Base-by-base conservation (phyloP, 495 filamentous ascomycete species). In the Hypoxylon crocopeplum region DNA sequence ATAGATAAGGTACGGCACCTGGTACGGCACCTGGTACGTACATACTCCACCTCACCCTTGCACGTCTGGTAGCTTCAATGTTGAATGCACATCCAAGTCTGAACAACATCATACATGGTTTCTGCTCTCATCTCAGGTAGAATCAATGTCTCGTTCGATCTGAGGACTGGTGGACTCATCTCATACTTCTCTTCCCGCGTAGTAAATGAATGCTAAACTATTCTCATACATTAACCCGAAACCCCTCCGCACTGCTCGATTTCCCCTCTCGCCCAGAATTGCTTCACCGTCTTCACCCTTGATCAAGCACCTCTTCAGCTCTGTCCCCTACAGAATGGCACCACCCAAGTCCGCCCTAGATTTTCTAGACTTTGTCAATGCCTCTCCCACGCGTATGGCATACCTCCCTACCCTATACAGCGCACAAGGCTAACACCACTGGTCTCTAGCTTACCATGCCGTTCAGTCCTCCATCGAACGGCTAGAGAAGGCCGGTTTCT, bases 341-440 rank as follows among this genome's bases (percentile, higher is more conserved):
- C 80, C 83, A 17, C 81, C 82, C 46, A 74, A 82, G 25, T 79
- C 85, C 46, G 92, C 90, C 45, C 76, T 89, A 75, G 90, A 92
- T 73, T 96, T 98, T 68, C 72, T 97, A 65, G 88, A 89, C 70
- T 98, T 96, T 78, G 86, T 98, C 70, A 94, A 97, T 75, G 88
- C 88, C 48, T 96, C 92, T 42, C 94, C 95, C 10, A 96, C 93
- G 54, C 93, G 94, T 98, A 84, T 58, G 87, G 59, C 19, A 22
- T 21, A n/a, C 52, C 5, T 36, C 30, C 33, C 12, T 7, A 30
- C 33, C 38, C 6, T 37, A n/a, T 15, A 8, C 8, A 27, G 3
- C 24, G 4, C 8, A 4, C 24, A 27, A 27, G 33, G 20, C 66
- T 75, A 64, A 73, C 51, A 45, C 0, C 12, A 15, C 29, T 15